phyloP scores from a whole-genome alignment of 2,329 filamentous ascomycete genomes.

The Fusarium tanahbumbuense region DNA sequence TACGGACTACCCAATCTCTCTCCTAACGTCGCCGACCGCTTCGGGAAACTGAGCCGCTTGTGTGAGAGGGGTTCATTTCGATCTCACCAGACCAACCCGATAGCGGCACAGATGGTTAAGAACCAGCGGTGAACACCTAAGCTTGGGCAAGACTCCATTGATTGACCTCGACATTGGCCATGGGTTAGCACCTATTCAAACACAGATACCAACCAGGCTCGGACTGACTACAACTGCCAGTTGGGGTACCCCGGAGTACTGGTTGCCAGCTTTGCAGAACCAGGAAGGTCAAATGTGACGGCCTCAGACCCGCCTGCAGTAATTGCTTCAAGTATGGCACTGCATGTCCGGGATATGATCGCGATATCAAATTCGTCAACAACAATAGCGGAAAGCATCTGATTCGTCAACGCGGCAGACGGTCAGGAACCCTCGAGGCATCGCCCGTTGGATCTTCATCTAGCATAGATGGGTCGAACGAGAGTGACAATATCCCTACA shows the following conservation, averaged over 20 bases:
- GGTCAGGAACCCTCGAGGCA: constrained; percentile 11
- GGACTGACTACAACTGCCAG: constrained; percentile 25
- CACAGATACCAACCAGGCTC: neutral
- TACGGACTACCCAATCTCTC: constrained; percentile 15
- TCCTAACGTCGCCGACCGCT: constrained; percentile 24
- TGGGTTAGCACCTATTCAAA: constrained; percentile 36
- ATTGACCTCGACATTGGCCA: constrained; percentile 25
- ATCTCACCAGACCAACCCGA: constrained; percentile 35
- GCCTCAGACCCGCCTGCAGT: constrained; percentile 54
- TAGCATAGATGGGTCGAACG: constrained; percentile 19
- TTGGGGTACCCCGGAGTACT: constrained; percentile 54
- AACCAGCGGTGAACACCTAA: constrained; percentile 42
- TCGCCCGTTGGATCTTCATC: constrained; percentile 26
- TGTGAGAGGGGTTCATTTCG: constrained; percentile 33
- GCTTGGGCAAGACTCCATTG: constrained; percentile 4
- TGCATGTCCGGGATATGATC: constrained; percentile 55
- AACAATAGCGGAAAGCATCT: constrained; percentile 51
- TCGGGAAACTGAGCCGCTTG: constrained; percentile 37
- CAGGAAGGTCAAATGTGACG: constrained; percentile 60
- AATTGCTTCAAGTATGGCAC: constrained; percentile 56
- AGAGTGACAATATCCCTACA: constrained; percentile 1
- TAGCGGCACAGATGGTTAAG: constrained; percentile 31
- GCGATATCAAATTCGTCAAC: constrained; percentile 54
- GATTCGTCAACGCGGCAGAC: constrained; percentile 48
- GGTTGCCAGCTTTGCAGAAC: constrained; percentile 56